These are phyloP conservation scores for Wallacemonas sp. DNA, from an alignment of 208 protist genomes.

Conservation along the genomic window DNA sequence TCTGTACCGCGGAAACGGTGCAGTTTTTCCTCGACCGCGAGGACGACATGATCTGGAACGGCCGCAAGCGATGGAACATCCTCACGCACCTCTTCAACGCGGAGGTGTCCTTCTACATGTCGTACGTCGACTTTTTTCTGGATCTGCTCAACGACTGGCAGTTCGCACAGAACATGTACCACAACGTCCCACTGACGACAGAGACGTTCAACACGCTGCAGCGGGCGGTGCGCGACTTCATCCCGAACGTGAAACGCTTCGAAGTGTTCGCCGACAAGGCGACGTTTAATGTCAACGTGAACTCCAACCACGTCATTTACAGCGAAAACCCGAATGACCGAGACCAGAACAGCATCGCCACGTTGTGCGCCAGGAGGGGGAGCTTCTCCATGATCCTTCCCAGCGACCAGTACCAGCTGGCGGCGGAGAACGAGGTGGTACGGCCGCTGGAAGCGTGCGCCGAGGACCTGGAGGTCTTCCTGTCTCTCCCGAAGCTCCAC, in stretches of 20 bases:
- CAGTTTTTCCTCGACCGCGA: conserved; percentile 79
- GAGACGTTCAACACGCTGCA: conserved; percentile 77
- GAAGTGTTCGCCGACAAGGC: conserved; percentile 59
- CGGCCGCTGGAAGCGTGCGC: conserved; percentile 61
- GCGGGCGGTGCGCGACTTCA: conserved; percentile 64
- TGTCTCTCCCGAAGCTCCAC: conserved; percentile 64
- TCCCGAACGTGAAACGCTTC: conserved; percentile 81
- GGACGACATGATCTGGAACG: conserved; percentile 76
- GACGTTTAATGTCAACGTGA: conserved; percentile 69
- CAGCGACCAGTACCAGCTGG: conserved; percentile 78
- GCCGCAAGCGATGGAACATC: conserved; percentile 74
- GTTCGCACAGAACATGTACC: conserved; percentile 82
- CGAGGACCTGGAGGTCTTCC: conserved; percentile 44
- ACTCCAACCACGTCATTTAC: conserved; percentile 81
- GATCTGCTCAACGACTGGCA: conserved; percentile 86
- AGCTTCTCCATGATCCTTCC: conserved; percentile 71
- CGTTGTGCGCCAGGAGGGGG: conserved; percentile 35
- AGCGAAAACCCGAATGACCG: conserved; percentile 67
- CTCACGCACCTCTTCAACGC: conserved; percentile 44
- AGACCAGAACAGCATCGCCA: conserved; percentile 69
- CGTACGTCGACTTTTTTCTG: conserved; percentile 77
- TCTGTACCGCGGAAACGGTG: conserved; percentile 49
- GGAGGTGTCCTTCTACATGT: conserved; percentile 79
- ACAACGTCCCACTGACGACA: conserved; percentile 67
- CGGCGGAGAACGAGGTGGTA: conserved; percentile 66